Base-by-base conservation (phyloP, 2,329 filamentous ascomycete genomes). In the Colletotrichum scovillei region DNA sequence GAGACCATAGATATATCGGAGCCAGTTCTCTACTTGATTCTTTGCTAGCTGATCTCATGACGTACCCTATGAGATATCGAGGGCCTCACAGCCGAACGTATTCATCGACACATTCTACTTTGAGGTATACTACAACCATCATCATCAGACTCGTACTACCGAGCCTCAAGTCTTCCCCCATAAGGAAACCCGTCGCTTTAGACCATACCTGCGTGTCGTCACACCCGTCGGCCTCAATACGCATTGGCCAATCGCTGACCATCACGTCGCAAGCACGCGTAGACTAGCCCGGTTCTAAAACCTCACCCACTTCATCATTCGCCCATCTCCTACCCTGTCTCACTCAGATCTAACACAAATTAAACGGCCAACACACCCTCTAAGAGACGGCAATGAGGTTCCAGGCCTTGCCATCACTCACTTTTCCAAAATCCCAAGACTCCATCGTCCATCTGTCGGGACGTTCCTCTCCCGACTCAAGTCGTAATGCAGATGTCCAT, bases 191-290 rank as follows among this genome's bases (percentile, higher is more conserved):
- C 53, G 7, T 55, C 32, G 19, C n/a, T 32, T 12, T 42, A 30
- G 30, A 38, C 56, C 46, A 35, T 30, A 9, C 32, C 52, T 30
- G n/a, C 42, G 52, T 69, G 71, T 73, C 49, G 71, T 73, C 49
- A 66, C 71, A 70, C 49, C 60, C 22, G 49, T 26, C n/a, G 35
- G 49, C 26, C 59, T 46, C 53, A 11, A 32, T 35, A 28, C 32
- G 60, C 55, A 70, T 62, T 66, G 56, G 42, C 70, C 67, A 70
- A 73, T 70, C 67, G 32, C 46, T 46, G n/a, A 7, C 32, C 49
- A 52, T 66, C 62, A 73, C 56, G 56, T 65, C 59, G 28, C 32
- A 57, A 52, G 55, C 35, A n/a, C 28, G 57, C 32, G 42, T 12
- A 35, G 6, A 46, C 55, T 73, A 70, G 67, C 28, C 28, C 24